Percentiles rank a stretch among this genome's conserved stretches.
Conservation (phyloP, 192 early-diverging fungal species). For the Diversispora eburnea region DNA sequence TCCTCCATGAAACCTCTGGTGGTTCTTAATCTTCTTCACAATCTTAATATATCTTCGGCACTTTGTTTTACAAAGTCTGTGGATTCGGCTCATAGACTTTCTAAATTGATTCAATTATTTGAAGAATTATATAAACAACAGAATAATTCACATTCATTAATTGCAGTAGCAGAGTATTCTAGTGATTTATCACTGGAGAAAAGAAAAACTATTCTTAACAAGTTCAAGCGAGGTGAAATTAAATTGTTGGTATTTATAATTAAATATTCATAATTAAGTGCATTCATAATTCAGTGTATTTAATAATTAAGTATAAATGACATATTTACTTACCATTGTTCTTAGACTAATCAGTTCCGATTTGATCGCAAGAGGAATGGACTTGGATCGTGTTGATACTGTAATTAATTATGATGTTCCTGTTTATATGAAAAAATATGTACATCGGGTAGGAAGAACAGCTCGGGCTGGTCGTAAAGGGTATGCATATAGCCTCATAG, state of each 20-base stretch:
- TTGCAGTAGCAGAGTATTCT: conserved; percentile 66
- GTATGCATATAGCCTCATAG: conserved; percentile 70
- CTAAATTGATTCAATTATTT: conserved; percentile 64
- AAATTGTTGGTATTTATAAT: conserved; percentile 43
- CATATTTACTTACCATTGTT: neutral
- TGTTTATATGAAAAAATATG: conserved; percentile 75
- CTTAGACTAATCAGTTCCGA: conserved; percentile 75
- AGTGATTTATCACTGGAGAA: conserved; percentile 65
- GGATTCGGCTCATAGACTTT: conserved; percentile 83
- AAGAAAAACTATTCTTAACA: conserved; percentile 56
- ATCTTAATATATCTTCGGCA: conserved; percentile 53
- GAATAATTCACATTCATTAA: neutral
- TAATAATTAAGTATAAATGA: no score
- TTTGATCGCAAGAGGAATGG: conserved; percentile 85
- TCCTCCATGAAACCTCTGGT: conserved; percentile 77
- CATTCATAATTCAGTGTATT: no score
- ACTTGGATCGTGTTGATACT: conserved; percentile 70
- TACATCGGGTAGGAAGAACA: conserved; percentile 91
- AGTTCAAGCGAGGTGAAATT: conserved; percentile 67
- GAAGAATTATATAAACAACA: conserved; percentile 28
- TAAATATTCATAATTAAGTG: neutral
- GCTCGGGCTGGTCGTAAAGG: conserved; percentile 87
- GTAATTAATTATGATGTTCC: conserved; percentile 91
- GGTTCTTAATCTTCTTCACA: conserved; percentile 76
- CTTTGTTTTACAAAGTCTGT: conserved; percentile 90